Evolutionary conservation across 2,329 filamentous ascomycete species (phyloP).

Genomic region (Fusarium concolor): DNA sequence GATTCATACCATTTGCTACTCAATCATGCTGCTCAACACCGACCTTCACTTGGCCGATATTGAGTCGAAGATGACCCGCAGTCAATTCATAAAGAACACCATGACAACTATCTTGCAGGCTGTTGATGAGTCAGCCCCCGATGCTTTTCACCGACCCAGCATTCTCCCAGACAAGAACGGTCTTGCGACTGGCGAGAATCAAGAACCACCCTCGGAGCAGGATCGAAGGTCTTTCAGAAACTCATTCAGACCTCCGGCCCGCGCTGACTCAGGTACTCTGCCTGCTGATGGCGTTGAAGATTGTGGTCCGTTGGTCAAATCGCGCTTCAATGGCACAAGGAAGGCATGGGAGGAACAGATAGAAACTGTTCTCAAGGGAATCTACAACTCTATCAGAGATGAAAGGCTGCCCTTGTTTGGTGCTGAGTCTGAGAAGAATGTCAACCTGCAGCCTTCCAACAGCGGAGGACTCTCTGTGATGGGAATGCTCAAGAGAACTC

Average conservation of each 20-base stretch:
- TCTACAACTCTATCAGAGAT: slow-evolving; percentile 89
- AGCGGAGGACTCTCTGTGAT: slow-evolving; percentile 79
- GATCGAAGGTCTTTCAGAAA: slow-evolving; percentile 57
- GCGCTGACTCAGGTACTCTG: slow-evolving; percentile 56
- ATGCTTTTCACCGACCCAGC: slow-evolving; percentile 70
- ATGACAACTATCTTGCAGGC: slow-evolving; percentile 88
- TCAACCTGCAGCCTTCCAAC: slow-evolving; percentile 56
- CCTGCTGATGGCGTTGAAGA: slow-evolving; percentile 56
- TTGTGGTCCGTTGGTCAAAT: slow-evolving; percentile 81
- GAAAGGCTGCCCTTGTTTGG: slow-evolving; percentile 89
- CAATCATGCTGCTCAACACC: slow-evolving; percentile 93
- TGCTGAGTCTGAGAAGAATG: slow-evolving; percentile 63
- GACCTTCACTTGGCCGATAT: slow-evolving; percentile 96
- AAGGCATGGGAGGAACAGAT: slow-evolving; percentile 90
- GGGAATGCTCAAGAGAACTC: slow-evolving; percentile 82
- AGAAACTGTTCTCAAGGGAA: slow-evolving; percentile 90
- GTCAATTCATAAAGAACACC: slow-evolving; percentile 96
- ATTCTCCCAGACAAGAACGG: slow-evolving; percentile 61
- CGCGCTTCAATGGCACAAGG: slow-evolving; percentile 78
- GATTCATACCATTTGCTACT: slow-evolving; percentile 97
- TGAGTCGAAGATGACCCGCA: slow-evolving; percentile 94
- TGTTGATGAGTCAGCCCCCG: slow-evolving; percentile 76
- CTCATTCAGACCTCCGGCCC: slow-evolving; percentile 64
- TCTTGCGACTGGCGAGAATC: slow-evolving; percentile 50
- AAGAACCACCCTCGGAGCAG: slow-evolving; percentile 52